Evolutionary conservation across 1,284 basidiomycete species (phyloP).

Genomic region (Marasmius oreades): DNA sequence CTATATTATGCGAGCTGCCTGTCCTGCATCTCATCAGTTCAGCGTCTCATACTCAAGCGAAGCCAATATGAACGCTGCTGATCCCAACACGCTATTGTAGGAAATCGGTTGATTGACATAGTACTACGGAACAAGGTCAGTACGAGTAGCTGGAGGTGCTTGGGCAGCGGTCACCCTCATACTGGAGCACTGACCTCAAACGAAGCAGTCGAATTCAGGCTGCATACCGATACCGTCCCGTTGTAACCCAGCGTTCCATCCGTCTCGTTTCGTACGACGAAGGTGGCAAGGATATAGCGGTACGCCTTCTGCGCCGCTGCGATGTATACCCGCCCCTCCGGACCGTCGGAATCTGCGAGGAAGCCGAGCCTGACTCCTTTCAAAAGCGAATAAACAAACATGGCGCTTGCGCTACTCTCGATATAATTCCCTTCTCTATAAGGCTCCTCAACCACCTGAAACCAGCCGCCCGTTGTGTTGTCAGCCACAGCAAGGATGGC

Average conservation of each 20-base stretch:
- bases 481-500: background rate
- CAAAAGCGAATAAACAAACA: slow-evolving; percentile 6
- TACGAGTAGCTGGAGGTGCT: no score
- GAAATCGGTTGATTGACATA: slow-evolving; percentile 7
- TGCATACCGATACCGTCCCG: slow-evolving; percentile 5
- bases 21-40: no score
- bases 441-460: slow-evolving; percentile 3
- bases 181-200: slow-evolving; percentile 6
- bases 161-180: no score
- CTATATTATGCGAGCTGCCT: no score
- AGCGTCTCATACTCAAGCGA: slow-evolving; percentile 10
- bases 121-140: slow-evolving; percentile 9
- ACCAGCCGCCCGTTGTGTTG: slow-evolving; percentile 3
- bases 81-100: slow-evolving; percentile 5
- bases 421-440: slow-evolving; percentile 2
- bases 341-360: background rate
- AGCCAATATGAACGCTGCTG: slow-evolving; percentile 9
- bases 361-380: slow-evolving; percentile 5
- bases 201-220: slow-evolving; percentile 6
- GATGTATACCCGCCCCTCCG: background rate
- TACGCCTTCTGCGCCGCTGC: background rate
- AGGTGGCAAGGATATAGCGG: background rate
- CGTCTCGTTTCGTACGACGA: background rate
- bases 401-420: slow-evolving; percentile 2
- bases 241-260: slow-evolving; percentile 2